Conservation (phyloP, 1,139 yeast species). For the Candida labiduridarum region DNA sequence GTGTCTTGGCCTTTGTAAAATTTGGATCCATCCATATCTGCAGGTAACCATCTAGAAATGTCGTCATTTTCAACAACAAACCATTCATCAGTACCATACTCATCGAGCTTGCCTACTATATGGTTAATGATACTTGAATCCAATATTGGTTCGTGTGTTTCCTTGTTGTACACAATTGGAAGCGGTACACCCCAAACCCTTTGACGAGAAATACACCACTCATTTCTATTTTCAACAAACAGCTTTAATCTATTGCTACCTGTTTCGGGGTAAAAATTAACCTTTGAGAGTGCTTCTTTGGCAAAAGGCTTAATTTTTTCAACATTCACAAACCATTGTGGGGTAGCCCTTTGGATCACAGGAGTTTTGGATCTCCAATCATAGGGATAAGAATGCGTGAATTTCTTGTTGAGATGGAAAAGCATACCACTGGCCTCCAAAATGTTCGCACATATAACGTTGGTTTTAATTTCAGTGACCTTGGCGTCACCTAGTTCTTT, state of each 20-base stretch:
- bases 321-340: slow-evolving; percentile 95
- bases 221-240: slow-evolving; percentile 77
- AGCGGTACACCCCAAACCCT: slow-evolving; percentile 99
- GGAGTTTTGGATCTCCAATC: slow-evolving; percentile 98
- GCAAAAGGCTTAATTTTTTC: slow-evolving; percentile 71
- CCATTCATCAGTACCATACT: slow-evolving; percentile 79
- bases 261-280: slow-evolving; percentile 69
- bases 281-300: slow-evolving; percentile 57
- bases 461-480: slow-evolving; percentile 64
- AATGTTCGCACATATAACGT: slow-evolving; percentile 35
- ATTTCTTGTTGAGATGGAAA: slow-evolving; percentile 48
- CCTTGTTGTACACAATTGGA: slow-evolving; percentile 73
- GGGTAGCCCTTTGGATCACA: slow-evolving; percentile 91
- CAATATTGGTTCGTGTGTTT: slow-evolving; percentile 60
- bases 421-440: slow-evolving; percentile 51
- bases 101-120: slow-evolving; percentile 54
- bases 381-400: slow-evolving; percentile 86
- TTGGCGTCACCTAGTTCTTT: slow-evolving; percentile 52
- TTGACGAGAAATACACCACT: slow-evolving; percentile 98
- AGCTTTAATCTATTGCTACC: slow-evolving; percentile 74
- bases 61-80: slow-evolving; percentile 56
- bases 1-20: slow-evolving; percentile 76
- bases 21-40: slow-evolving; percentile 34
- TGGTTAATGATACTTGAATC: slow-evolving; percentile 54
- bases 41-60: slow-evolving; percentile 75